Evolutionary conservation across 441 rosid genomes (phyloP), one percentile per base, ranked within the genome.

Genomic region (Populus hybrid): DNA sequence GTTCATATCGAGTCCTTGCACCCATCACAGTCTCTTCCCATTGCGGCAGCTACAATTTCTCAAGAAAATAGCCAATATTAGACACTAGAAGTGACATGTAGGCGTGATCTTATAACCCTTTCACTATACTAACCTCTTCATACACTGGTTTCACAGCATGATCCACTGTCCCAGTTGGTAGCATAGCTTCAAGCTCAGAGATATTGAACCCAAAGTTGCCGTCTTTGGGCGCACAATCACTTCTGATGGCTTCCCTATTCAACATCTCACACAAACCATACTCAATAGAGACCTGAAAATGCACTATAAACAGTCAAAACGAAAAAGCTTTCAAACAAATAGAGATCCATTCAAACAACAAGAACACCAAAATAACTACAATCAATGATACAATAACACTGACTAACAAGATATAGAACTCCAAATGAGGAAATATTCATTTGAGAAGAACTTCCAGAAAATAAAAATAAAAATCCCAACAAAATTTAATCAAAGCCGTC

Each of bases 151-250:
- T 86, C 1, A 81, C 86, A 10, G 89, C 70, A 68, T 16, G 86
- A 83, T 95, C 99, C 40, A 94, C 84, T n/a, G 93, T 87, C 26
- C 95, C 98, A 14, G 81, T 65, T 1, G 97, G 97, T n/a, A 94
- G 74, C 86, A 90, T 24, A 21, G 91, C 82, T 85, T 95, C 90
- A 72, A 92, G 92, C 86, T 90, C 87, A 4, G 92, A 75, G 64
- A 86, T 35, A 42, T 71, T 67, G 69, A 95, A 94, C 16, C 83
- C 85, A 80, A 94, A 95, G 0, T 81, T 76, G n/a, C 92, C 95
- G 80, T 94, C 91, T 79, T 83, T 83, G 8, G 97, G 98, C 42
- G 88, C 94, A 38, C 83, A 63, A 61, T 87, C 31, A 29, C 85
- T 70, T 63, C 86, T 78, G 40, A 90, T 93, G 67, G 94, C 91